A percentile compares a stretch with the other conserved stretches of the same genome.
These are phyloP conservation scores for Austroboletus niveus DNA, from an alignment of 1,284 basidiomycete species.

Conservation along the genomic window DNA sequence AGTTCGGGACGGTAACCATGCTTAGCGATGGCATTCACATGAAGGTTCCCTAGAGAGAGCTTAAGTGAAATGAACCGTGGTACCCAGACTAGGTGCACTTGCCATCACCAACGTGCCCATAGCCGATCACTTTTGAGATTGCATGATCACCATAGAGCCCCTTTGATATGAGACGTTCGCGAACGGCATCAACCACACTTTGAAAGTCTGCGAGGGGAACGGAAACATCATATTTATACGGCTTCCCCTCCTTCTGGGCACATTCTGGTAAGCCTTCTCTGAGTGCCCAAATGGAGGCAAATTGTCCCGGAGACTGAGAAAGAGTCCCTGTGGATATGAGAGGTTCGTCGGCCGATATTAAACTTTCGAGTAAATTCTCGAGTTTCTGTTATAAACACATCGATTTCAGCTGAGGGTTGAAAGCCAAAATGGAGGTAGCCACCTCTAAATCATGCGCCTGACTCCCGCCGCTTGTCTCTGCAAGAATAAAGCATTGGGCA, in stretches of 20 bases:
- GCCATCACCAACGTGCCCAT: constrained; percentile 97
- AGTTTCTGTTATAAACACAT: constrained; percentile 72
- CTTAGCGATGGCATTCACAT: constrained; percentile 90
- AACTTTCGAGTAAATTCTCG: constrained; percentile 71
- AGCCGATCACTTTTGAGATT: constrained; percentile 85
- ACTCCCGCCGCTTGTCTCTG: constrained; percentile 95
- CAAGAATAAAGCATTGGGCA: constrained; percentile 86
- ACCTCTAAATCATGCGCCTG: constrained; percentile 96
- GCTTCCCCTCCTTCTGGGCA: constrained; percentile 90
- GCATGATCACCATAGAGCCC: constrained; percentile 73
- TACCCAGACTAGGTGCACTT: constrained; percentile 27
- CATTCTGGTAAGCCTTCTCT: constrained; percentile 96
- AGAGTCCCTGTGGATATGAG: constrained; percentile 91
- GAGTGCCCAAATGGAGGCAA: constrained; percentile 87
- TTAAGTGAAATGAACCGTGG: constrained; percentile 1
- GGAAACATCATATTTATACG: constrained; percentile 98
- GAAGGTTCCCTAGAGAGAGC: constrained; percentile 73
- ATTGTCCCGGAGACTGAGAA: constrained; percentile 90
- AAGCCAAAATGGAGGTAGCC: constrained; percentile 11
- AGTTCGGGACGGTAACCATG: constrained; percentile 80
- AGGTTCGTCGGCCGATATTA: constrained; percentile 73
- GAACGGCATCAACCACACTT: constrained; percentile 80
- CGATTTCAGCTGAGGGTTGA: constrained; percentile 12
- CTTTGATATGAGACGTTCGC: constrained; percentile 70
- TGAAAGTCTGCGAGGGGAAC: constrained; percentile 91